These are phyloP conservation scores for Zasmidium cellare DNA, from an alignment of 2,329 filamentous ascomycete genomes.

Conservation along the genomic window DNA sequence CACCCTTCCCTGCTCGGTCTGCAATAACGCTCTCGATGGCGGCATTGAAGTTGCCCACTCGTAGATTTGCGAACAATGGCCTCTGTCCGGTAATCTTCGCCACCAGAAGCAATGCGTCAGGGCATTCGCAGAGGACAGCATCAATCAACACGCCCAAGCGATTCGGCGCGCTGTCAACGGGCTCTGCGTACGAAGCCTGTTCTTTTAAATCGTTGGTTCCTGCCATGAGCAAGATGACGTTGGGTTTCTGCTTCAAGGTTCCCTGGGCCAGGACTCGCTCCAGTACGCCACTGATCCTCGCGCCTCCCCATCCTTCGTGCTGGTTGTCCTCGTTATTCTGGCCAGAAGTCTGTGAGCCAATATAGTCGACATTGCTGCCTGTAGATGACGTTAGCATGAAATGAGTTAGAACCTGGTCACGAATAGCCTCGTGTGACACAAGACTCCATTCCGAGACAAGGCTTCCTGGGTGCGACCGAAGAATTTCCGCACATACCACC, in stretches of 20 bases:
- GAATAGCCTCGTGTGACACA: no score
- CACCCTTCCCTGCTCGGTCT: slow-evolving; percentile 6
- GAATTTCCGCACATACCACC: not conserved
- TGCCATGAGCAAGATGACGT: slow-evolving; percentile 18
- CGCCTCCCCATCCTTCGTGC: slow-evolving; percentile 4
- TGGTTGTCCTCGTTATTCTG: not conserved
- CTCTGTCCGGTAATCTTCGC: slow-evolving; percentile 11
- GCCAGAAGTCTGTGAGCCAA: not conserved
- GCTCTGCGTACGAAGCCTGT: not conserved
- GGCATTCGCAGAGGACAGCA: slow-evolving; percentile 10
- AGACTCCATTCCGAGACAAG: no score
- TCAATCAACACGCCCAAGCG: slow-evolving; percentile 17
- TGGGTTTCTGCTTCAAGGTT: slow-evolving; percentile 1
- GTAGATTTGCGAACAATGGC: not conserved
- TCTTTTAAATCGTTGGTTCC: slow-evolving; percentile 17
- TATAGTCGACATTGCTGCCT: not conserved
- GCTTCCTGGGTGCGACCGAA: not conserved
- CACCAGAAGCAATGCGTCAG: slow-evolving; percentile 15
- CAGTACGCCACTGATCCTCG: not conserved
- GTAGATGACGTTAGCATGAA: not conserved
- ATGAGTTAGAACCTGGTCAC: not conserved
- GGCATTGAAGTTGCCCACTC: slow-evolving; percentile 5
- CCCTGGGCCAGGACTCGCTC: not conserved
- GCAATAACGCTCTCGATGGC: slow-evolving; percentile 5
- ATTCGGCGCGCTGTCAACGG: slow-evolving; percentile 3